Evolutionary conservation across 495 filamentous ascomycete genomes (phyloP), one percentile per base, ranked within the genome.

Genomic region (Penicillium odoratum): DNA sequence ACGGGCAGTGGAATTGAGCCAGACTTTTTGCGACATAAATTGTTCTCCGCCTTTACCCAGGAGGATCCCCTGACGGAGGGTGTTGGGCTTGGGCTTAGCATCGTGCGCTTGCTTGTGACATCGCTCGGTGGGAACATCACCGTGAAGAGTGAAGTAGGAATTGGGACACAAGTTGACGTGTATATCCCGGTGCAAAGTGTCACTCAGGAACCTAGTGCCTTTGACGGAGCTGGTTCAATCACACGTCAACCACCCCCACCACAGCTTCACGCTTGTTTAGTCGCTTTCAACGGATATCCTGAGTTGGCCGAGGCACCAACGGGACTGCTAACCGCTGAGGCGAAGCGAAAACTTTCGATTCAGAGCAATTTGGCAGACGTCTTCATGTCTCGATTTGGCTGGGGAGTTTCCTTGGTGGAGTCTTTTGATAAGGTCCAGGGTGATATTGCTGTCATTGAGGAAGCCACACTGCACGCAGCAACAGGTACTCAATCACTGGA

Each of bases 41-140:
- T 90, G 0, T 92, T 86, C 59, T 83, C 82, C 4, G 85, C 89
- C 0, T 92, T 92, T 59, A 76, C 83, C 0, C 89, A 92, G 56
- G 89, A 91, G 60, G 81, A 90, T 53, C 70, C 77, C 0, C 74
- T 90, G 10, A 78, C 81, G 1, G 78, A 83, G 15, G 89, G 89
- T 15, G 85, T 88, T 4, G 88, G 89, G 0, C 77, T 90, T 3
- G 88, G 88, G 1, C 78, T 91, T 46, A 85, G 82, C 46, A 89
- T 89, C 46, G 83, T 90, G 0, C 82, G 79, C 29, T 85, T 88
- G 51, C 80, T 92, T 13, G 76, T 88, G 4, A 72, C 71, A 16
- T 79, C 80, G 21, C 74, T 92, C 7, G 76, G 78, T 6, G 85
- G 89, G 0, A 74, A 78, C 9, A 79, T 92, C 42, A 78, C 79